A percentile compares a stretch with the other conserved stretches of the same genome.
phyloP scores from a whole-genome alignment of 2,329 filamentous ascomycete genomes.

The Fusarium falciforme region DNA sequence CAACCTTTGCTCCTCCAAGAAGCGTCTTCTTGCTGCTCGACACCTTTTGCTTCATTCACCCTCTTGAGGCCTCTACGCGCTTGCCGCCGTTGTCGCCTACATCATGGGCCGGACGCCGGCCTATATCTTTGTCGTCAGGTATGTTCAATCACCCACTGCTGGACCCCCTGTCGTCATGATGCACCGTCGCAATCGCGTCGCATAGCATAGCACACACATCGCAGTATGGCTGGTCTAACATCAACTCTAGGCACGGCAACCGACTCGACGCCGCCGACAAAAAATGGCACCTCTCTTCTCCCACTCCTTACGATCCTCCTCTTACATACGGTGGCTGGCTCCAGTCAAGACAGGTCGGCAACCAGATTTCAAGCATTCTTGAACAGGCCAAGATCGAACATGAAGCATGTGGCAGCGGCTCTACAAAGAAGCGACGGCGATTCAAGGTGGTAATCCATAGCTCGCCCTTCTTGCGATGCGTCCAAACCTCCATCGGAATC shows the following conservation, averaged over 20 bases:
- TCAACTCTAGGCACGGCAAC: conserved; percentile 78
- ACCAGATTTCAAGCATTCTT: conserved; percentile 82
- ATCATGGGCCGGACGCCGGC: conserved; percentile 57
- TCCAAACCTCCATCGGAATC: conserved; percentile 92
- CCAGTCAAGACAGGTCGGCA: conserved; percentile 84
- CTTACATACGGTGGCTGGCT: conserved; percentile 95
- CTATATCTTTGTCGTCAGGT: conserved; percentile 59
- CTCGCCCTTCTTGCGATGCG: conserved; percentile 92
- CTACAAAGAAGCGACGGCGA: conserved; percentile 60
- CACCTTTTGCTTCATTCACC: conserved; percentile 2
- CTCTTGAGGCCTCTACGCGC: not conserved
- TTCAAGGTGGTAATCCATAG: conserved; percentile 89
- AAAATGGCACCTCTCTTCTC: conserved; percentile 92
- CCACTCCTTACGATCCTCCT: conserved; percentile 94
- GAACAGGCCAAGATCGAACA: conserved; percentile 63
- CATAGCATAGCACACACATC: conserved; percentile 12
- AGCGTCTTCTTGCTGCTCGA: conserved; percentile 10
- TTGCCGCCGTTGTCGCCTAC: conserved; percentile 15
- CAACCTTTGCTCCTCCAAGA: conserved; percentile 26
- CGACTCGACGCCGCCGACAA: conserved; percentile 95
- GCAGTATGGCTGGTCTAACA: conserved; percentile 20
- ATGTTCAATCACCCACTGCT: conserved; percentile 29
- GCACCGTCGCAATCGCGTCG: conserved; percentile 31
- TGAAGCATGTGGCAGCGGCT: conserved; percentile 44
- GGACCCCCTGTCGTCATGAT: conserved; percentile 39